Evolutionary conservation across 164 flowering plant genomes (phyloP).

Genomic region (Umbellularia californica): DNA sequence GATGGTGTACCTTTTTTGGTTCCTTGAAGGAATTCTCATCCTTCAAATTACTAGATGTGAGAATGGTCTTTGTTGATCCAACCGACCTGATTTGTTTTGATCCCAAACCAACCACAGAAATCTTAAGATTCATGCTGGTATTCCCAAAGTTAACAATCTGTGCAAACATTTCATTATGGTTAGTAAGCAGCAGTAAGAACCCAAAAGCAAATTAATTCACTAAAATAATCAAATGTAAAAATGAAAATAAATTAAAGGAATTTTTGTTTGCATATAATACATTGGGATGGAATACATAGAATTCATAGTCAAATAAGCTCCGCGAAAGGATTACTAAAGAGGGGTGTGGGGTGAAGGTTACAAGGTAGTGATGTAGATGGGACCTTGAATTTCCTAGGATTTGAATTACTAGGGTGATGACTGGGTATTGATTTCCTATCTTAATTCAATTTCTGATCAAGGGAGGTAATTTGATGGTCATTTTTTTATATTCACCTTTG

Average conservation of each 20-base stretch:
- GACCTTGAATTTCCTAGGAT: too few relatives aligned
- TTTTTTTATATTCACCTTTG: too few relatives aligned
- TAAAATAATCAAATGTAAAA: neutral
- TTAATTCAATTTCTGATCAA: too few relatives aligned
- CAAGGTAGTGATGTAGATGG: too few relatives aligned
- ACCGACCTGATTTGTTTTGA: constrained; percentile 24
- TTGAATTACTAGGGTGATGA: too few relatives aligned
- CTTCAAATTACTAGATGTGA: constrained; percentile 54
- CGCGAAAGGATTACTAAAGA: too few relatives aligned
- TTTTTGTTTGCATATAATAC: too few relatives aligned
- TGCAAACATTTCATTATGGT: constrained; percentile 8
- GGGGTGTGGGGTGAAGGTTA: too few relatives aligned
- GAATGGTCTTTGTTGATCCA: constrained; percentile 49
- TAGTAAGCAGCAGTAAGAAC: neutral
- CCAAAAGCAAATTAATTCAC: neutral
- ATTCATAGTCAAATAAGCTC: too few relatives aligned
- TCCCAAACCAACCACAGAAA: constrained; percentile 48
- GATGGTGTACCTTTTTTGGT: constrained; percentile 53
- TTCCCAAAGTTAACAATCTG: constrained; percentile 81
- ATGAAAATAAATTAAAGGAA: neutral
- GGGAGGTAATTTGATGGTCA: too few relatives aligned
- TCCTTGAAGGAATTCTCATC: constrained; percentile 77
- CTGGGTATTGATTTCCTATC: too few relatives aligned
- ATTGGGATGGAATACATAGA: too few relatives aligned
- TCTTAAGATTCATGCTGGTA: constrained; percentile 41